These are phyloP conservation scores for Penicillium maclennaniae DNA, from an alignment of 495 filamentous ascomycete genomes.

Conservation along the genomic window DNA sequence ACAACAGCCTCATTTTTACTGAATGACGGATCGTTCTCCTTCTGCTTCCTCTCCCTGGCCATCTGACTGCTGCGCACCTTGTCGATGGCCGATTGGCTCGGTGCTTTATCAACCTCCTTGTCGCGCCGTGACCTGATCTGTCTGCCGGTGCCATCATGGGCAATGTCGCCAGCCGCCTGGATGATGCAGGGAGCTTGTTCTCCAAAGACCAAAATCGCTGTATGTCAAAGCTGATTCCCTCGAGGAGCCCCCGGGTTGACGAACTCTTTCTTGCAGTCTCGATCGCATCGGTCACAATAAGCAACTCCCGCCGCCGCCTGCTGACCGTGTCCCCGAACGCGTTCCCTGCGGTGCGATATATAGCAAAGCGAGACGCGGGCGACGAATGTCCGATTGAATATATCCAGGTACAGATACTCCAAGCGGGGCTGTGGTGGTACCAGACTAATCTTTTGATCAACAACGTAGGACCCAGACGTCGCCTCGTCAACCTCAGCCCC, in stretches of 20 bases:
- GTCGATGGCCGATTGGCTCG: conserved; percentile 39
- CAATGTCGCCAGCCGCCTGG: conserved; percentile 84
- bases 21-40: conserved; percentile 9
- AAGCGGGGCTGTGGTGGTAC: background rate
- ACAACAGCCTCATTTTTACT: background rate
- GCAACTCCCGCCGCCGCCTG: conserved; percentile 70
- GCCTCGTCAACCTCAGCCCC: conserved; percentile 52
- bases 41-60: conserved; percentile 13
- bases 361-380: conserved; percentile 66
- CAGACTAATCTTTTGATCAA: conserved; percentile 1
- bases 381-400: conserved; percentile 82
- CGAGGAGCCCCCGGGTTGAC: conserved; percentile 8
- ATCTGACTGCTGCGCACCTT: conserved; percentile 28
- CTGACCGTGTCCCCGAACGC: conserved; percentile 81
- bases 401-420: conserved; percentile 65
- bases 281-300: conserved; percentile 74
- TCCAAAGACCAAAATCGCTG: conserved; percentile 88
- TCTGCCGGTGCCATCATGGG: conserved; percentile 61
- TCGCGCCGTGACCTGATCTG: conserved; percentile 30
- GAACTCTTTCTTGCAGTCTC: conserved; percentile 57
- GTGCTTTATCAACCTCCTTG: conserved; percentile 28
- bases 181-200: conserved; percentile 78
- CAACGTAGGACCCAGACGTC: conserved; percentile 72
- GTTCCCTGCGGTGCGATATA: conserved; percentile 79
- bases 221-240: conserved; percentile 37